These are phyloP conservation scores for Suillus occidentalis DNA, from an alignment of 768 basidiomycete species.

Conservation along the genomic window DNA sequence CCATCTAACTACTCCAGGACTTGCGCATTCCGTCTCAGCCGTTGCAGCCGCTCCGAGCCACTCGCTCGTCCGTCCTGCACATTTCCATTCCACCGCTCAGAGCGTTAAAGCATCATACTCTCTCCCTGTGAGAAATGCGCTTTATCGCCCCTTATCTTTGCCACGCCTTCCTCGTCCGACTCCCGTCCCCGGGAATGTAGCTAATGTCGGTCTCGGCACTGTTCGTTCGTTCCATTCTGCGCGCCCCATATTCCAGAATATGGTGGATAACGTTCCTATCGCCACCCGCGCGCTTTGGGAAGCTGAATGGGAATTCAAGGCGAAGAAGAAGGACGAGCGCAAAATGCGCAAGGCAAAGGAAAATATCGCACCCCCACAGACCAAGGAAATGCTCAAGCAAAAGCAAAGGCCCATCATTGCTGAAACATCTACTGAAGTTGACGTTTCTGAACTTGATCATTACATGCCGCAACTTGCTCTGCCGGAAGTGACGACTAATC, in stretches of 20 bases:
- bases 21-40: constrained; percentile 29
- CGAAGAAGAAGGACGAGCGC: constrained; percentile 42
- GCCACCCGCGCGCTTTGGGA: constrained; percentile 72
- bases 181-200: constrained; percentile 45
- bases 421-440: constrained; percentile 7
- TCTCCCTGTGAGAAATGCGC: constrained; percentile 50
- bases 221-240: constrained; percentile 74
- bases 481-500: constrained; percentile 55
- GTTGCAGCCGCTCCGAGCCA: constrained; percentile 4
- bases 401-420: constrained; percentile 13
- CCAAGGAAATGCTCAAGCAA: constrained; percentile 31
- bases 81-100: constrained; percentile 25
- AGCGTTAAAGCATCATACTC: constrained; percentile 58
- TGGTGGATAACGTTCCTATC: constrained; percentile 81
- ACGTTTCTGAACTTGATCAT: constrained; percentile 49
- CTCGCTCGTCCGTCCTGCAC: constrained; percentile 15
- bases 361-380: constrained; percentile 19
- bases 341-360: constrained; percentile 24
- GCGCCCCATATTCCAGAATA: constrained; percentile 75
- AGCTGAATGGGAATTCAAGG: constrained; percentile 65
- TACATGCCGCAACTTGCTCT: constrained; percentile 52
- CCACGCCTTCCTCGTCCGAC: constrained; percentile 62
- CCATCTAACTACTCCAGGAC: constrained; percentile 58
- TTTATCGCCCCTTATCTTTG: constrained; percentile 45
- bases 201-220: constrained; percentile 74